These are phyloP conservation scores for Fusarium sp. DNA, from an alignment of 2,329 filamentous ascomycete species.

Conservation along the genomic window DNA sequence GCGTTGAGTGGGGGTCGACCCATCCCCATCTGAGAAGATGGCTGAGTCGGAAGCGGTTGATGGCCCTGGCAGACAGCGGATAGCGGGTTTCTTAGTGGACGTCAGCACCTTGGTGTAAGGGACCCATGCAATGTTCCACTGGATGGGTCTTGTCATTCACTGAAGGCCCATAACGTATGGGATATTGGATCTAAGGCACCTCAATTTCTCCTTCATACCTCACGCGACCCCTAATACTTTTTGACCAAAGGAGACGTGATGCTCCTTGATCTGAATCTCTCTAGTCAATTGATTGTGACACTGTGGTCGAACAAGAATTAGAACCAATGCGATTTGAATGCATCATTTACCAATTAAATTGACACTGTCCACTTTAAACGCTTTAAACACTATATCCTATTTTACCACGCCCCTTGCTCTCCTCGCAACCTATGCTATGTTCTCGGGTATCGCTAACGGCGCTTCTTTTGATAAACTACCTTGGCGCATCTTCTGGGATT, in stretches of 20 bases:
- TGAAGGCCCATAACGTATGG: background rate
- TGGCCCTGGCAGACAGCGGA: conserved; percentile 28
- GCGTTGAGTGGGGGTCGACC: conserved; percentile 33
- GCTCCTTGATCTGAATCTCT: background rate
- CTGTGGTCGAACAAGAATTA: background rate
- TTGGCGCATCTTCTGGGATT: conserved; percentile 21
- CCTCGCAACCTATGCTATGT: conserved; percentile 17
- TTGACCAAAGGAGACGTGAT: background rate
- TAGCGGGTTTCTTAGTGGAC: conserved; percentile 26
- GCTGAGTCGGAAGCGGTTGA: conserved; percentile 31
- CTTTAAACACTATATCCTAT: conserved; percentile 27
- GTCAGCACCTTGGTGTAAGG: conserved; percentile 5
- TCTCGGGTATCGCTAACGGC: conserved; percentile 42
- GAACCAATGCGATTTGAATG: background rate
- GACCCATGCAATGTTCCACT: conserved; percentile 11
- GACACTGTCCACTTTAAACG: conserved; percentile 13
- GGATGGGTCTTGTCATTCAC: conserved; percentile 4
- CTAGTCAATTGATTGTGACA: background rate
- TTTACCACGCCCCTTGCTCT: conserved; percentile 15
- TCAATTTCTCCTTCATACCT: conserved; percentile 36
- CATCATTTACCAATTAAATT: conserved; percentile 15
- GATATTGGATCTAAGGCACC: conserved; percentile 1
- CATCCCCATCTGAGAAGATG: conserved; percentile 26
- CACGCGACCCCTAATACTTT: conserved; percentile 27
- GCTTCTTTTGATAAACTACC: conserved; percentile 21